Base-by-base conservation (phyloP, 2,329 filamentous ascomycete species). In the Aspergillus pseudoviridinutans region DNA sequence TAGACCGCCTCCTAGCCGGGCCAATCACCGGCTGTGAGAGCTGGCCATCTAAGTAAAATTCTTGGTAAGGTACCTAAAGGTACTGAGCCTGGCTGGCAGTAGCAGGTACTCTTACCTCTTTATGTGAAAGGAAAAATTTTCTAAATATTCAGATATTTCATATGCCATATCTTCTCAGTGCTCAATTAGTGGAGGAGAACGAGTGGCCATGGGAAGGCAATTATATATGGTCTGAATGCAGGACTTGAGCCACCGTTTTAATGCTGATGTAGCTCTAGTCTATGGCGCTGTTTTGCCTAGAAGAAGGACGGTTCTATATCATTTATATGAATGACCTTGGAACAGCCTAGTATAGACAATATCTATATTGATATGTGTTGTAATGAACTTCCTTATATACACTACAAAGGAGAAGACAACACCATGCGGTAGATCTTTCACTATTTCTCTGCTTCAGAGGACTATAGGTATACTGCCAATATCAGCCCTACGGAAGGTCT, bases 1-100 rank as follows among this genome's bases (percentile, higher is more conserved):
- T 56, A 52, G 61, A 63, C 63, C 61, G 59, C 61, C 51, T 24
- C 29, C 50, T 60, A 60, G 54, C 62, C 62, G 61, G 60, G 38
- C 56, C 53, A 56, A 57, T 55, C 42, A 25, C 12, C 42, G 10
- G 10, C 10, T 24, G 22, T 14, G 5, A 12, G 22, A 24, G 24
- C 22, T 22, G 20, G 12, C 22, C 12, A 1, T 14, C 12, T 8
- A 24, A 24, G 3, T 24, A 47, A 47, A 47, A 47, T 5, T 47
- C 22, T 47, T 22, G 44, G 20, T 25, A 35, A 35, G 32, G 32
- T 35, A 35, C 12, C 22, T n/a, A n/a, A n/a, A n/a, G n/a, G n/a
- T n/a, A n/a, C n/a, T n/a, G n/a, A n/a, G n/a, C n/a, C n/a, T n/a
- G 22, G 2, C 22, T 22, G 22, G 22, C 22, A 22, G 22, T 22